Evolutionary conservation across 1,139 yeast genomes (phyloP), one percentile per base, ranked within the genome.

Genomic region (Debaryomycetaceae sp.): DNA sequence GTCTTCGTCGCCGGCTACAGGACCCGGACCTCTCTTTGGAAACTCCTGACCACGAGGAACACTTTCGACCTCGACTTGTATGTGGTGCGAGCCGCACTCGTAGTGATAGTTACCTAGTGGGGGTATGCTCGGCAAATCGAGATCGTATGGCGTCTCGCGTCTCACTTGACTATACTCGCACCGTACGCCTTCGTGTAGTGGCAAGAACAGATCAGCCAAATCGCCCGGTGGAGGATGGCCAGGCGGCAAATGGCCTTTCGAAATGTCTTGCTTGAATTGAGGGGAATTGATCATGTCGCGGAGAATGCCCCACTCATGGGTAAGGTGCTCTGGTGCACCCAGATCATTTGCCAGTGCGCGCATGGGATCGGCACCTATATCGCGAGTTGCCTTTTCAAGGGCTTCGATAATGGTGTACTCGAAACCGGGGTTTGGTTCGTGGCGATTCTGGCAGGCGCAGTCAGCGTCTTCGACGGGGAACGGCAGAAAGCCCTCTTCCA

Each of bases 261-360:
- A n/a, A n/a, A n/a, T n/a, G n/a, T n/a, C n/a, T n/a, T n/a, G n/a
- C n/a, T n/a, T n/a, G n/a, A n/a, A n/a, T n/a, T n/a, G n/a, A 19
- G 10, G 7, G 2, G 56, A 41, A 30, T 57, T 58, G 19, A 63
- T 44, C 36, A 63, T 68, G n/a, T n/a, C n/a, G n/a, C n/a, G n/a
- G n/a, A n/a, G n/a, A 6, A 63, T 58, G 39, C 63, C 69, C 14
- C 63, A 57, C 33, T 60, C 68, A 33, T 59, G 66, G 4, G 37
- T 32, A 5, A 61, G 58, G 1, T 47, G 40, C 19, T 45, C 51
- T 33, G 46, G 45, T 41, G 36, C 44, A 32, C 43, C 46, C 24
- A 22, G 24, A 13, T 22, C 8, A 13, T 22, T 22, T 20, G 49
- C 49, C 13, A 37, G 47, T 13, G 48, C 57, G 23, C 45, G 43